These are phyloP conservation scores for Neurospora sp. DNA, from an alignment of 2,329 filamentous ascomycete species.

Conservation along the genomic window DNA sequence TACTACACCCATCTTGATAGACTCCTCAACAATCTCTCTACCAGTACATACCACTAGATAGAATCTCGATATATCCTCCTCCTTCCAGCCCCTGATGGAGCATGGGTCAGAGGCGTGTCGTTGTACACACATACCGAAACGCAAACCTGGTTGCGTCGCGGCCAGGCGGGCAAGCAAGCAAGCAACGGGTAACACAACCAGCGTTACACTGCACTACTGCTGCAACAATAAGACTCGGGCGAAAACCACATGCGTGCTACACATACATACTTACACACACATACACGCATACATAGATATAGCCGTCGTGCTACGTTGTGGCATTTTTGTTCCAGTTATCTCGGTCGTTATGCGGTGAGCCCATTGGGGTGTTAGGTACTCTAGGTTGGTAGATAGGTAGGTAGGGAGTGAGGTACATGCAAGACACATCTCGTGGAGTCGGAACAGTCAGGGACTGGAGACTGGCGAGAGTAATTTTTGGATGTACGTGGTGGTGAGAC, in stretches of 20 bases:
- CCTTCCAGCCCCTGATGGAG: not conserved
- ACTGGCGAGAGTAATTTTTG: not conserved
- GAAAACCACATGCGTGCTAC: not conserved
- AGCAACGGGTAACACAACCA: not conserved
- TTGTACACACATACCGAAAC: not conserved
- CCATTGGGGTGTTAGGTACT: not conserved
- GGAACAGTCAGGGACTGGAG: not conserved
- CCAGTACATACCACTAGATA: not conserved
- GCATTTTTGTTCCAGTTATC: not conserved
- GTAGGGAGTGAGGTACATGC: not conserved
- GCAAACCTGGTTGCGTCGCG: not conserved
- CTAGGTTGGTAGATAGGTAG: not conserved
- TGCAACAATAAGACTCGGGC: not conserved
- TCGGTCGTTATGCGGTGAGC: not conserved
- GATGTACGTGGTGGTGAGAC: not conserved
- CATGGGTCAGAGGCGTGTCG: not conserved
- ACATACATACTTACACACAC: not conserved
- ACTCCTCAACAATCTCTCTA: not conserved
- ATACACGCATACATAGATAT: not conserved
- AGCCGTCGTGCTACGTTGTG: not conserved
- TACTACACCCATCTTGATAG: not conserved
- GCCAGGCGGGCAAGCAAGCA: not conserved
- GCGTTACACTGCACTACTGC: not conserved
- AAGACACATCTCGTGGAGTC: not conserved
- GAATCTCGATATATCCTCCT: not conserved